Percentiles rank a stretch among this genome's conserved stretches.
Evolutionary conservation across 768 basidiomycete species (phyloP).

Genomic region (Boletus tylopilopsis): DNA sequence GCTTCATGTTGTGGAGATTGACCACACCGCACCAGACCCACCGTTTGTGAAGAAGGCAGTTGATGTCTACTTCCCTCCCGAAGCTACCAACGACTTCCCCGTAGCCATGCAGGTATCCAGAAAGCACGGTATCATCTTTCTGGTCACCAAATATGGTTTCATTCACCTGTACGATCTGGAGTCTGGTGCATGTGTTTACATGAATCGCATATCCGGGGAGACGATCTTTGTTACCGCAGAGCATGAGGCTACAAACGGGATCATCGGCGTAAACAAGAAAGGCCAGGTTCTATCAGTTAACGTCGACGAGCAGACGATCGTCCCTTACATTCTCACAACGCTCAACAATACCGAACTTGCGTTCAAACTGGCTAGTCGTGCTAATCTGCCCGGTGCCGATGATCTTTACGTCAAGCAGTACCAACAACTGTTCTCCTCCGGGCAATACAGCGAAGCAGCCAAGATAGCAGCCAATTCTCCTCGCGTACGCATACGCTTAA

Average conservation of each 20-base stretch:
- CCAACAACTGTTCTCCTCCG: conserved; percentile 82
- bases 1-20: conserved; percentile 98
- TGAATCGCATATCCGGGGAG: conserved; percentile 99
- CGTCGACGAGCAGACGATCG: conserved; percentile 92
- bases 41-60: conserved; percentile 96
- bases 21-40: conserved; percentile 89
- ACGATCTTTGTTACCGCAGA: conserved; percentile 99
- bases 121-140: conserved; percentile 94
- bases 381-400: conserved; percentile 95
- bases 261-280: conserved; percentile 99
- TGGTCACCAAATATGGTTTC: conserved; percentile 99
- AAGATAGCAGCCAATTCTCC: conserved; percentile 98
- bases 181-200: conserved; percentile 95
- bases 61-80: conserved; percentile 98
- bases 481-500: conserved; percentile 46
- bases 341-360: conserved; percentile 98
- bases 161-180: conserved; percentile 99
- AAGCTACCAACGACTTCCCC: conserved; percentile 97
- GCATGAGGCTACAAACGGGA: conserved; percentile 90
- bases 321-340: conserved; percentile 90
- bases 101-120: conserved; percentile 99
- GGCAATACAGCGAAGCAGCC: conserved; percentile 90
- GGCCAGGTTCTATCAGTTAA: conserved; percentile 97
- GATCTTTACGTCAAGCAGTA: conserved; percentile 95
- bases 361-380: conserved; percentile 95